phyloP scores from a whole-genome alignment of 495 filamentous ascomycete species.

The Cercophora newfieldiana region DNA sequence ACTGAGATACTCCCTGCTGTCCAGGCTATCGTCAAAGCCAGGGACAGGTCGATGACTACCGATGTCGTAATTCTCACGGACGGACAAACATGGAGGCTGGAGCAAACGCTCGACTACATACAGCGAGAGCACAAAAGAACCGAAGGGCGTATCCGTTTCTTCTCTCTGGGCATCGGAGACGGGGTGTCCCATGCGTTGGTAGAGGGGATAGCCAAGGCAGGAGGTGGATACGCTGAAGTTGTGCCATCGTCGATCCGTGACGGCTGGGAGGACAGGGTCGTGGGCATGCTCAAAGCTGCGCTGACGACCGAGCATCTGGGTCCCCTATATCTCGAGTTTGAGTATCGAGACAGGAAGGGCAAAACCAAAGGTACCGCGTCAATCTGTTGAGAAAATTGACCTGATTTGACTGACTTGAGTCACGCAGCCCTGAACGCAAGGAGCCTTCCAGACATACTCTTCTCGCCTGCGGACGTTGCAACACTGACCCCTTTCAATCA shows the following conservation, averaged over 20 bases:
- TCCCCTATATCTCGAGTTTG: slow-evolving; percentile 14
- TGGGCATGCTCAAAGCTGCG: slow-evolving; percentile 22
- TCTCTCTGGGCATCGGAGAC: slow-evolving; percentile 19
- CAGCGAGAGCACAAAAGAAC: slow-evolving; percentile 3
- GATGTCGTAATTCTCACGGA: slow-evolving; percentile 24
- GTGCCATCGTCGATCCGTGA: slow-evolving; percentile 11
- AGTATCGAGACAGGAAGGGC: background rate
- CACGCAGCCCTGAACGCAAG: background rate
- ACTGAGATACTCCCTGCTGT: slow-evolving; percentile 21
- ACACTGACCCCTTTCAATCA: slow-evolving; percentile 15
- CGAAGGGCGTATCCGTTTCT: slow-evolving; percentile 22
- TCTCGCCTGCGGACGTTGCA: slow-evolving; percentile 20
- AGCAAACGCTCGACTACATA: slow-evolving; percentile 17
- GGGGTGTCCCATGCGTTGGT: slow-evolving; percentile 24
- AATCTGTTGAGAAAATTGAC: background rate
- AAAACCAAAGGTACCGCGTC: background rate
- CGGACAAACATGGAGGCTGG: slow-evolving; percentile 20
- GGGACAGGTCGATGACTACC: slow-evolving; percentile 9
- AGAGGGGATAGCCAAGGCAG: slow-evolving; percentile 22
- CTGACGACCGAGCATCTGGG: slow-evolving; percentile 20
- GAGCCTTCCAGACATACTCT: background rate
- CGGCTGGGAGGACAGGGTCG: slow-evolving; percentile 24
- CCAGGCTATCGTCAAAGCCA: slow-evolving; percentile 6
- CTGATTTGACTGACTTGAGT: no score
- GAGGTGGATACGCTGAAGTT: slow-evolving; percentile 22